Evolutionary conservation across 306 rosid species (phyloP).

Genomic region (Lathyrus tuberosus): DNA sequence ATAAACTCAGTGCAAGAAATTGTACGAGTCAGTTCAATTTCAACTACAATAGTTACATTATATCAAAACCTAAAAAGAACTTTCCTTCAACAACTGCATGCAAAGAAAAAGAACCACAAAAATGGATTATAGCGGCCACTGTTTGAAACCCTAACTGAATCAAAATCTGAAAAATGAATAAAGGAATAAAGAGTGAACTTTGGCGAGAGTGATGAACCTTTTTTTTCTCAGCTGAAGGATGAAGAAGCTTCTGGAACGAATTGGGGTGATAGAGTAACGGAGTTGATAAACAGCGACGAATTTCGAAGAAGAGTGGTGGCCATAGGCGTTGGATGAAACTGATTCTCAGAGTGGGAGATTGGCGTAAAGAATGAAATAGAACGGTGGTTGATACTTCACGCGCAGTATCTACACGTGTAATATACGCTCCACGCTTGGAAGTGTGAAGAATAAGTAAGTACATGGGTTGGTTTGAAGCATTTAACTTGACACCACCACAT

Average conservation of each 20-base stretch:
- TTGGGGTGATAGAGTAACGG: neutral
- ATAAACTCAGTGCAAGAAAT: neutral
- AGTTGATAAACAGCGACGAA: neutral
- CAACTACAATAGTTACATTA: neutral
- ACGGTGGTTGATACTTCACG: neutral
- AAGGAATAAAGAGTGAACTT: constrained; percentile 24
- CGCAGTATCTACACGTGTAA: neutral
- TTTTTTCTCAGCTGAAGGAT: constrained; percentile 22
- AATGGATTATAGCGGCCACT: neutral
- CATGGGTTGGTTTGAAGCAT: too few relatives aligned
- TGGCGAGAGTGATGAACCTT: neutral
- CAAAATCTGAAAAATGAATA: constrained; percentile 17
- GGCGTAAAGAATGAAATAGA: neutral
- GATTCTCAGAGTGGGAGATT: neutral
- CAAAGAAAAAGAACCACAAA: neutral
- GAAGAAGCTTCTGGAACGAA: constrained; percentile 33
- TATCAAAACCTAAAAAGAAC: neutral
- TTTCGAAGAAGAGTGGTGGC: constrained; percentile 23
- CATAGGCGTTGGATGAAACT: constrained; percentile 26
- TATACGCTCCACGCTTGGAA: neutral
- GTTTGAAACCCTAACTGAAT: constrained; percentile 1
- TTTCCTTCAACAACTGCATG: neutral
- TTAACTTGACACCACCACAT: too few relatives aligned
- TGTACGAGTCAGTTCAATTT: neutral
- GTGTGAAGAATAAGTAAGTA: too few relatives aligned